These are phyloP conservation scores for Zygotorulaspora danielsina DNA, from an alignment of 805 yeast species.

Conservation along the genomic window DNA sequence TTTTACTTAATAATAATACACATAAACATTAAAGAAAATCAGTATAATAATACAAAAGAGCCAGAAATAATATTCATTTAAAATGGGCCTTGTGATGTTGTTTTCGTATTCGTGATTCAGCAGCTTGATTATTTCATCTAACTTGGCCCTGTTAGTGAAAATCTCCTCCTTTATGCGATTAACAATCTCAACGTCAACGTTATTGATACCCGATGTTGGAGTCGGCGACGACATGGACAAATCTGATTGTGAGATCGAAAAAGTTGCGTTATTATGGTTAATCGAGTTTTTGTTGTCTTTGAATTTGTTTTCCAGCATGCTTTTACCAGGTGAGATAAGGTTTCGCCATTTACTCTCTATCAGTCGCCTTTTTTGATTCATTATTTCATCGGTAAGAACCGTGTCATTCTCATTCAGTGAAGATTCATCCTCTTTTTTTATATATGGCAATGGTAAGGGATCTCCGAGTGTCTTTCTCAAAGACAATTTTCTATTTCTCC, in stretches of 20 bases:
- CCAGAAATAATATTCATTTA: conserved; percentile 23
- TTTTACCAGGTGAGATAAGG: conserved; percentile 15
- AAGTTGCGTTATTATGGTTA: not conserved
- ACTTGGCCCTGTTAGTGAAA: conserved; percentile 21
- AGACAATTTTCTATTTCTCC: conserved; percentile 4
- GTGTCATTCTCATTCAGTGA: not conserved
- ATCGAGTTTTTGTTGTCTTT: conserved; percentile 14
- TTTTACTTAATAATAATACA: conserved; percentile 24
- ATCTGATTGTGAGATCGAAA: too few species aligned
- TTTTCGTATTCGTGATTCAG: conserved; percentile 10
- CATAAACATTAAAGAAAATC: conserved; percentile 26
- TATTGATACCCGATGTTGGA: conserved; percentile 1
- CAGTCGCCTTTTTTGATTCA: conserved; percentile 13
- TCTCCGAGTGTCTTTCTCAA: conserved; percentile 32
- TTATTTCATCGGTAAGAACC: conserved; percentile 3
- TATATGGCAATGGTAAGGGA: conserved; percentile 40
- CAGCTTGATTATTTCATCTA: conserved; percentile 27
- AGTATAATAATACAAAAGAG: conserved; percentile 32
- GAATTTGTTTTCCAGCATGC: conserved; percentile 17
- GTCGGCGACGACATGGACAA: conserved; percentile 1
- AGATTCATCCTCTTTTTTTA: conserved; percentile 8
- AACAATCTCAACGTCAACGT: not conserved
- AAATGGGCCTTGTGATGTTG: not conserved
- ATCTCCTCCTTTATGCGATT: conserved; percentile 20
- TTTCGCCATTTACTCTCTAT: conserved; percentile 18